Percentiles rank a stretch among this genome's conserved stretches.
Evolutionary conservation across 1,284 basidiomycete species (phyloP).

Genomic region (Heterobasidion annosum): DNA sequence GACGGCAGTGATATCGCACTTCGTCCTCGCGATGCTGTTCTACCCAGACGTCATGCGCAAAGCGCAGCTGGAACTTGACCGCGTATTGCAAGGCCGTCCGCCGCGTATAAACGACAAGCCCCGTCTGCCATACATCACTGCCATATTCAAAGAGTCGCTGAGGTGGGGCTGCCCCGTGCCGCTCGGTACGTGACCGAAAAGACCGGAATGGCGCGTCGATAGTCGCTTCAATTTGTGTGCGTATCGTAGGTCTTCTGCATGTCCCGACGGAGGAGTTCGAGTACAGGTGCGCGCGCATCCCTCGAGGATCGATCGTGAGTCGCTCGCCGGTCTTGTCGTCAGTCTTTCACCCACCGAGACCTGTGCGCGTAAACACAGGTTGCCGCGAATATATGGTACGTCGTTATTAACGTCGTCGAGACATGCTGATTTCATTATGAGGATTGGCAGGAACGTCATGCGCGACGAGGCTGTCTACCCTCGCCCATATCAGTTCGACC

Average conservation of each 20-base stretch:
- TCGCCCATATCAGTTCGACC: conserved; percentile 35
- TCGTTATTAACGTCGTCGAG: not conserved
- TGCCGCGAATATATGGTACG: conserved; percentile 31
- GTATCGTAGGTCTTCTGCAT: conserved; percentile 1
- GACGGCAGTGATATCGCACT: conserved; percentile 37
- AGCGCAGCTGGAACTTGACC: conserved; percentile 52
- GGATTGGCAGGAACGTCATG: conserved; percentile 12
- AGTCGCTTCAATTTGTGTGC: not conserved
- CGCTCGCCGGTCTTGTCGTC: conserved; percentile 3
- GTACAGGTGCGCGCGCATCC: not conserved
- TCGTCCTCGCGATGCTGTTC: conserved; percentile 51
- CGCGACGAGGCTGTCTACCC: conserved; percentile 37
- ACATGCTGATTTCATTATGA: not conserved
- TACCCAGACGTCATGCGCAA: conserved; percentile 38
- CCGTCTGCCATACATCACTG: conserved; percentile 30
- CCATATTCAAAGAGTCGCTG: not conserved
- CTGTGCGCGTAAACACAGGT: conserved; percentile 7
- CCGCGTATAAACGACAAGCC: conserved; percentile 41
- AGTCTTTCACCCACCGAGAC: no score
- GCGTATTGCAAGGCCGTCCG: conserved; percentile 38
- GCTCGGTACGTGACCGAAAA: conserved; percentile 26
- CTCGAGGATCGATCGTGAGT: not conserved
- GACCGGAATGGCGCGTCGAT: no score
- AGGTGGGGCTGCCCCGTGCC: conserved; percentile 6
- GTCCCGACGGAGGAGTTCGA: not conserved